Evolutionary conservation across 768 basidiomycete species (phyloP), one percentile per base, ranked within the genome.

Genomic region (Macrolepiota dolichaula): DNA sequence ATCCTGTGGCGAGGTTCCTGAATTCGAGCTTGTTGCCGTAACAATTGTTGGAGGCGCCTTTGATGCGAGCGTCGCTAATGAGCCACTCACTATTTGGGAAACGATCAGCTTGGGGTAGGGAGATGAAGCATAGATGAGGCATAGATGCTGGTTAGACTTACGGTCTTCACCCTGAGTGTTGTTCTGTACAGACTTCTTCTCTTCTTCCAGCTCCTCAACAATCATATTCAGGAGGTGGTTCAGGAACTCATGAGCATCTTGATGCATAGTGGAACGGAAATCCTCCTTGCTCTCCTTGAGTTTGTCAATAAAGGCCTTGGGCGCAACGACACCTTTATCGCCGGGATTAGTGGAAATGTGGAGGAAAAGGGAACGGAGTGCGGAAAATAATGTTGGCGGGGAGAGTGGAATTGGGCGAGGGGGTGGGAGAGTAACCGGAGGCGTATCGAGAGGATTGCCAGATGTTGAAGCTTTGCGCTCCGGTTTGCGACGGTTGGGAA

Each of bases 211-310:
- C 71, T 98, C 95, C 73, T 98, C 96, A 37, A 94, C 89, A 52
- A 99, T 88, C 71, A 82, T 87, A 73, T 99, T 99, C 57, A 99
- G 77, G 27, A 98, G 77, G 74, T 90, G 98, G 71, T 96, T 97
- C 44, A 98, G 79, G 73, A 99, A 98, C 74, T 99, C 97, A 75
- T 98, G 97, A 2, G 97, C 97, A 72, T 99, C 97, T 71, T 99
- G 97, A 71, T 99, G 97, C 84, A 91, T 90, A 15, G 91, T 89
- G 38, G 88, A 88, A 51, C 94, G 83, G 70, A 98, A 99, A 50
- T 89, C 80, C 68, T 94, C 93, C 73, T 98, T 98, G 68, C 93
- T 81, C 69, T 94, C 87, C 74, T 92, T 93, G 67, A 98, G 83
- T 71, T 96, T 96, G 69, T 94, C 88, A 71, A 99, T 89, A 74